Conservation (phyloP, 352 stramenopile genomes). For the Phytopythium vexans region DNA sequence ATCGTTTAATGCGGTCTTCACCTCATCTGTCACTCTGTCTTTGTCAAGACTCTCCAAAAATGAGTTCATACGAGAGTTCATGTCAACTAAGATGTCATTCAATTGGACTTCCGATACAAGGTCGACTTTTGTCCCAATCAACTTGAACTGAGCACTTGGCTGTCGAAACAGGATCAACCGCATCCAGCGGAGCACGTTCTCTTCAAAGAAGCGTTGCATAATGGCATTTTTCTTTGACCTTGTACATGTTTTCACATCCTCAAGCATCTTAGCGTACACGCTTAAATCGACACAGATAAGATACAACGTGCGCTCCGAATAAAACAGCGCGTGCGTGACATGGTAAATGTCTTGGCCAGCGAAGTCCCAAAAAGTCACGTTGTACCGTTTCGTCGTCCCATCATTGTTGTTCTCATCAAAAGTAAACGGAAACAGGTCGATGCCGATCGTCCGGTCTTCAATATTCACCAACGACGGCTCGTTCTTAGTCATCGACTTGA, state of each 20-base stretch:
- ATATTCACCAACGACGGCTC: constrained; percentile 9
- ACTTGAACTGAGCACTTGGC: constrained; percentile 13
- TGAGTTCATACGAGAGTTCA: constrained; percentile 1
- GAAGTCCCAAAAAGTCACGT: constrained; percentile 17
- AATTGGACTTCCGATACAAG: neutral
- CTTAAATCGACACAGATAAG: too few species aligned
- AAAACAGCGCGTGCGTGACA: too few species aligned
- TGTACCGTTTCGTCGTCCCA: constrained; percentile 1
- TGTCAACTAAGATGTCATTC: neutral
- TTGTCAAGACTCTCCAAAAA: neutral
- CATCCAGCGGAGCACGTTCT: too few species aligned
- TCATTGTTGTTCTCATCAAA: constrained; percentile 13
- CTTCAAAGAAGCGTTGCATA: too few species aligned
- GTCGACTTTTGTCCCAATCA: constrained; percentile 13
- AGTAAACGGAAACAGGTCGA: constrained; percentile 22
- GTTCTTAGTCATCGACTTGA: constrained; percentile 22
- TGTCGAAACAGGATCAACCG: too few species aligned
- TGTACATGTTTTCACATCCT: too few species aligned
- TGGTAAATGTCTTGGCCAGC: constrained; percentile 18
- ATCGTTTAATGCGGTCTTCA: neutral
- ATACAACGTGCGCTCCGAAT: too few species aligned
- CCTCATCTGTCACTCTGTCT: too few species aligned
- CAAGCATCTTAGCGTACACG: too few species aligned
- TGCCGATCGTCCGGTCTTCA: constrained; percentile 29
- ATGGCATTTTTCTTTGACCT: too few species aligned